Conservation (phyloP, 2,329 filamentous ascomycete genomes). For the Rachicladosporium sp. region DNA sequence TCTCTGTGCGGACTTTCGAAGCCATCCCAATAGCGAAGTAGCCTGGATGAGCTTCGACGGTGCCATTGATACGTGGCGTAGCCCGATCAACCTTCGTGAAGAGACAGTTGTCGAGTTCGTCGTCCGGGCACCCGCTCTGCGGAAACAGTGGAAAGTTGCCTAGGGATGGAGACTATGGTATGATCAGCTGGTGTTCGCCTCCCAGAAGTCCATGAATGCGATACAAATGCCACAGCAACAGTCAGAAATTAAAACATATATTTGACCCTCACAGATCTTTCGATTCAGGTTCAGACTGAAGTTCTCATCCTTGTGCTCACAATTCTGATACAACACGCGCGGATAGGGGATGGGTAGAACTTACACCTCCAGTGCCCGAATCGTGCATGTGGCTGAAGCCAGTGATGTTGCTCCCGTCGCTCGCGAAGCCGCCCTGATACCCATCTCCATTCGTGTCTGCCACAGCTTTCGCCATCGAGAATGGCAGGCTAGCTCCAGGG, state of each 20-base stretch:
- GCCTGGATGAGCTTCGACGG: slow-evolving; percentile 43
- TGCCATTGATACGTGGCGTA: slow-evolving; percentile 33
- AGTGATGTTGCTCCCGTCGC: slow-evolving; percentile 30
- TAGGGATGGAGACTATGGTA: slow-evolving; percentile 41
- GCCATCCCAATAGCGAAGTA: slow-evolving; percentile 47
- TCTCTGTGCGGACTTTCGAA: slow-evolving; percentile 46
- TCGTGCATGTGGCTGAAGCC: slow-evolving; percentile 39
- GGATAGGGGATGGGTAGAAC: slow-evolving; percentile 9
- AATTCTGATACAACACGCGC: no score
- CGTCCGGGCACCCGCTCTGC: slow-evolving; percentile 47
- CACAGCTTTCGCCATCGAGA: slow-evolving; percentile 36
- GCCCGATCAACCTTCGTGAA: slow-evolving; percentile 40
- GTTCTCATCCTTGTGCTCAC: no score
- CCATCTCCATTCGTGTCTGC: slow-evolving; percentile 37
- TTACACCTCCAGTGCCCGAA: slow-evolving; percentile 37
- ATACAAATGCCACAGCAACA: no score
- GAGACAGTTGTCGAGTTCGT: slow-evolving; percentile 45
- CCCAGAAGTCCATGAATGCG: no score
- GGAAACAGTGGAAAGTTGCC: slow-evolving; percentile 65
- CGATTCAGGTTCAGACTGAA: no score
- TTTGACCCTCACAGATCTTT: neutral
- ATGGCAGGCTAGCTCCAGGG: slow-evolving; percentile 34
- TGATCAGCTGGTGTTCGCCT: neutral
- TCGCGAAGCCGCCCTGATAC: slow-evolving; percentile 46
- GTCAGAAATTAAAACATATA: slow-evolving; percentile 1